Evolutionary conservation across 164 flowering plant species (phyloP), one percentile per base, ranked within the genome.

Genomic region (Nelumbo lutea): DNA sequence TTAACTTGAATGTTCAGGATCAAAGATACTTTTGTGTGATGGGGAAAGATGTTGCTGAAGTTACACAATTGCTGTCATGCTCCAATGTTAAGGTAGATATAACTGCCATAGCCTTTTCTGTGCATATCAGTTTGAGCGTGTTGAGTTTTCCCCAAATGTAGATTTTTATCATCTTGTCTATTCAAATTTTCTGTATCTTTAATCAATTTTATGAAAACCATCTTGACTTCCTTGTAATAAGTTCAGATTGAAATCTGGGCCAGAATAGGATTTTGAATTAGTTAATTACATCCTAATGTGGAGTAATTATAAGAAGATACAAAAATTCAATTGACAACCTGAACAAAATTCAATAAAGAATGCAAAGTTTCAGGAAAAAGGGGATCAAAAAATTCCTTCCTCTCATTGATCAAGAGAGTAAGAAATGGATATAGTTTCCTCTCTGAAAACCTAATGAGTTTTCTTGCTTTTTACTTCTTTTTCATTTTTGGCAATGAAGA

Each of bases 51-150:
- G 64, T 45, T 47, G 67, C 69, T 27, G 48, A 63, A 62, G 50
- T 67, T 61, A 60, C 7, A 42, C 52, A 68, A 64, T 41, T 14
- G 14, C 61, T 41, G 15, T 61, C 69, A 51, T 58, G 50, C 66
- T 48, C 39, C 57, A 53, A 53, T 5, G 9, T 55, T 11, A 77
- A 77, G 80, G 77, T 73, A 73, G 46, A 61, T 13, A n/a, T 43
- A 8, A 47, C 42, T 50, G 41, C 65, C 2, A 41, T 41, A 6
- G 9, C 42, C 3, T 9, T 42, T 41, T 41, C 4, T 60, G 45
- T 7, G 7, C 4, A 3, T 41, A 4, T n/a, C 3, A 40, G 9
- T 59, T 59, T 60, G 45, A 60, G 3, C 9, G 14, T 60, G 62
- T 40, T 60, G 14, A 60, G 0, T 60, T 41, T 41, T 2, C 15